Evolutionary conservation across 257 asterid genomes (phyloP).

Genomic region (Cruciata laevipes): DNA sequence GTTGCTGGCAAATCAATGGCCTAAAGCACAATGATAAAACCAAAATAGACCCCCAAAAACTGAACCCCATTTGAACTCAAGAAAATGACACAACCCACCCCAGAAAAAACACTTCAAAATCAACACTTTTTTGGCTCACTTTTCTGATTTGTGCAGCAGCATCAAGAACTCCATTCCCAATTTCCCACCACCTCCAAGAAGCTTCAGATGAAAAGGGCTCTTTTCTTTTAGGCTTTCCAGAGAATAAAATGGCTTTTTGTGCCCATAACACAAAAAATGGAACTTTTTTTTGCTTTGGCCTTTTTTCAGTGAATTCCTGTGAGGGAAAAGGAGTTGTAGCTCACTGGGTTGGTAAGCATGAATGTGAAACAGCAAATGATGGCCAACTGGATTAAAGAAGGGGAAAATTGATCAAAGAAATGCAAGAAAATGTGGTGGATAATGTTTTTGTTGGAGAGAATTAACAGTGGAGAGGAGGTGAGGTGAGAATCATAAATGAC

Average conservation of each 20-base stretch:
- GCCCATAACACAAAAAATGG: slow-evolving; percentile 19
- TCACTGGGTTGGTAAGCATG: not conserved
- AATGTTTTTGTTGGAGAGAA: not conserved
- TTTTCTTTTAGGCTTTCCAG: slow-evolving; percentile 12
- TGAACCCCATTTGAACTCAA: slow-evolving; percentile 46
- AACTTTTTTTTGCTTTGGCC: not conserved
- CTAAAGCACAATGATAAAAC: slow-evolving; percentile 36
- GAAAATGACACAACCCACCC: slow-evolving; percentile 13
- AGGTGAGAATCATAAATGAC: slow-evolving; percentile 39
- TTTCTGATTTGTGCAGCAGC: slow-evolving; percentile 10
- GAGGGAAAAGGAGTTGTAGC: not conserved
- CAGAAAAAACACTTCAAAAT: slow-evolving; percentile 5
- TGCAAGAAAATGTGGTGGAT: not conserved
- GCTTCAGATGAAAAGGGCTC: slow-evolving; percentile 11
- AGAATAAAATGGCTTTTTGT: slow-evolving; percentile 5
- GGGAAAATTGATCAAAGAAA: not conserved
- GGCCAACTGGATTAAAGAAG: not conserved
- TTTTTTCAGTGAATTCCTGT: slow-evolving; percentile 1
- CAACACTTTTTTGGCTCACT: not conserved
- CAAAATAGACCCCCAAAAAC: slow-evolving; percentile 36
- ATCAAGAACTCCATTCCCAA: slow-evolving; percentile 19
- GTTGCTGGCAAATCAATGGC: slow-evolving; percentile 49
- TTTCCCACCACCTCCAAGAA: slow-evolving; percentile 7
- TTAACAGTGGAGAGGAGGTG: slow-evolving; percentile 18
- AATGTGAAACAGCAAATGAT: slow-evolving; percentile 6